Base-by-base conservation (phyloP, 176 grass and related monocot species). In the Areca catechu region DNA sequence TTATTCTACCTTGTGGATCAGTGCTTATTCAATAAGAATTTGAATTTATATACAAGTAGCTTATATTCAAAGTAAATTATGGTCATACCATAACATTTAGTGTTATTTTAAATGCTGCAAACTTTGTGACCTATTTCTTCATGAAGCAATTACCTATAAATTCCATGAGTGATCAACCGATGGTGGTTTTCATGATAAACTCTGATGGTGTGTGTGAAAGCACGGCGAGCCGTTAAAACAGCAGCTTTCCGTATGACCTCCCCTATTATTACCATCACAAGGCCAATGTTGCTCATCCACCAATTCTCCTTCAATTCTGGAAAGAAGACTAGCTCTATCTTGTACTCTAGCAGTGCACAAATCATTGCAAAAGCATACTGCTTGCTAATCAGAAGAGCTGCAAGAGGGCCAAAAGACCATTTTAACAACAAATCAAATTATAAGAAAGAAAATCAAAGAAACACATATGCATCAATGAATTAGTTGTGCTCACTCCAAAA, bases 381-480 rank as follows among this genome's bases (percentile, higher is more conserved):
- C 61, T 91, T 98, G 87, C 81, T 98, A 54, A 98, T 83, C 60
- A 97, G 78, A 76, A 98, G 81, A 60, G 93, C 93, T 98, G 81
- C 76, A 76, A n/a, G 10, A 12, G 2, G 34, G 9, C 34, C 28
- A 43, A 43, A 37, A 43, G 14, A 12, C 34, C 34, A 43, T 43
- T 43, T 43, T 43, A 12, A 12, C 6, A 43, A 43, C 10, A 12
- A 43, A 43, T 6, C 27, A 43, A 43, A 43, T 43, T 43, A 43
- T 43, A 43, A 43, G 34, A 43, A 43, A 43, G 7, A 43, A 43
- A 14, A 43, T 43, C 34, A 43, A 43, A 2, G 10, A 43, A 43
- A 43, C 34, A 43, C 34, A 43, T 37, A 37, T 10, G 12, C 34
- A 43, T 43, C 9, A 0, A 43, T 43, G 14, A 43, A 43, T 43